Conservation (phyloP, 2,329 filamentous ascomycete genomes). For the Botrytis squamosa region DNA sequence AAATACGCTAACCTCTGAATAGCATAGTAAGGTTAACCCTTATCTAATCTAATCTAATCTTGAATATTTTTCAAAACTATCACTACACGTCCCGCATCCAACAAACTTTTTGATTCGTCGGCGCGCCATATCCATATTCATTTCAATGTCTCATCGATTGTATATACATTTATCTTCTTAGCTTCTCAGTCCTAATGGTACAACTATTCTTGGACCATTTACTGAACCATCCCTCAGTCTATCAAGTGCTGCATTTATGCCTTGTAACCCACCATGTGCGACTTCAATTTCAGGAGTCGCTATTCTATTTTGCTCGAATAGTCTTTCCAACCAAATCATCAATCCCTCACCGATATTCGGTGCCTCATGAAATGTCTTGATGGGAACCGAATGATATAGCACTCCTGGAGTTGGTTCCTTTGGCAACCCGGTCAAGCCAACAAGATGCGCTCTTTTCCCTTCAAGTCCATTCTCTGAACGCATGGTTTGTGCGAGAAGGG, state of each 20-base stretch:
- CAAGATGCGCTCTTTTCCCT: slow-evolving; percentile 52
- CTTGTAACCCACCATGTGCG: slow-evolving; percentile 60
- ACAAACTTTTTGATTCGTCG: background rate
- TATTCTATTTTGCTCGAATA: slow-evolving; percentile 56
- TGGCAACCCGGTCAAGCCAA: slow-evolving; percentile 67
- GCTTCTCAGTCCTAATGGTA: slow-evolving; percentile 38
- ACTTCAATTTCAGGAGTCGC: slow-evolving; percentile 64
- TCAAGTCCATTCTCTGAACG: slow-evolving; percentile 19
- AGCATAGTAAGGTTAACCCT: background rate
- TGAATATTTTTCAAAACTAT: background rate
- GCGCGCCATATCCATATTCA: background rate
- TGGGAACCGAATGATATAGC: slow-evolving; percentile 53
- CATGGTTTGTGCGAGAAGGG: slow-evolving; percentile 45
- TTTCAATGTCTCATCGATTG: background rate
- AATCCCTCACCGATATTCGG: slow-evolving; percentile 61
- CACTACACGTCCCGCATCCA: background rate
- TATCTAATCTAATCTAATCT: slow-evolving; percentile 3
- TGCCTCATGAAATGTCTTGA: slow-evolving; percentile 73
- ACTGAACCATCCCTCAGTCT: slow-evolving; percentile 63
- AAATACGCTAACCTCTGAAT: background rate
- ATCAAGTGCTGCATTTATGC: slow-evolving; percentile 67
- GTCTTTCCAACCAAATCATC: slow-evolving; percentile 63
- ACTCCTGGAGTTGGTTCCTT: slow-evolving; percentile 44
- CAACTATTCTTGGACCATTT: slow-evolving; percentile 68
- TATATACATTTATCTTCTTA: background rate